Percentiles rank a stretch among this genome's conserved stretches.
phyloP scores from a whole-genome alignment of 1,284 basidiomycete genomes.

The Puccinia hordei region DNA sequence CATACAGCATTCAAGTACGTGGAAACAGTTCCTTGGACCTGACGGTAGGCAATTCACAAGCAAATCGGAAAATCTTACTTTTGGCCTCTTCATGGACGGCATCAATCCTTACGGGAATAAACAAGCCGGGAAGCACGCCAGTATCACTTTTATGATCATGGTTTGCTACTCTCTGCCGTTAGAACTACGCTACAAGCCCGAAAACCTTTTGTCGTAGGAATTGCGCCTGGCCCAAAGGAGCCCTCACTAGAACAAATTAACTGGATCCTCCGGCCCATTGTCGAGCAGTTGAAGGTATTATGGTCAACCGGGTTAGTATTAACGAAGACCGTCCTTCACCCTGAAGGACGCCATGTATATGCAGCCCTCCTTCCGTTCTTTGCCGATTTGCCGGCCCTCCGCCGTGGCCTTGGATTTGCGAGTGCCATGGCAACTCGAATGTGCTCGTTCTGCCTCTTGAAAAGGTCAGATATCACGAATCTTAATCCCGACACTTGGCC shows the following conservation, averaged over 20 bases:
- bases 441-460: conserved; percentile 50
- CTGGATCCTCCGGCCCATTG: conserved; percentile 57
- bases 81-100: conserved; percentile 18
- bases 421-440: conserved; percentile 26
- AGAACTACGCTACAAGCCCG: conserved; percentile 57
- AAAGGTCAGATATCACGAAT: conserved; percentile 22
- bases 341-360: conserved; percentile 57
- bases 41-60: conserved; percentile 17
- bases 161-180: conserved; percentile 54
- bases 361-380: conserved; percentile 53
- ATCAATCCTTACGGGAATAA: conserved; percentile 30
- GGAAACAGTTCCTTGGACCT: conserved; percentile 33
- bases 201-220: conserved; percentile 61
- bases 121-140: not conserved
- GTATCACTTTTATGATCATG: conserved; percentile 38
- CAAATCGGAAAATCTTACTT: conserved; percentile 11
- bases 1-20: conserved; percentile 26
- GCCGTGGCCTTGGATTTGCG: conserved; percentile 46
- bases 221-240: conserved; percentile 58
- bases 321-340: not conserved
- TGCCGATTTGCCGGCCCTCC: conserved; percentile 52
- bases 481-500: conserved; percentile 20
- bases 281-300: conserved; percentile 56
- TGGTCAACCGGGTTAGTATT: not conserved
- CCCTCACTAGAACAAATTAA: conserved; percentile 55